A percentile compares a stretch with the other conserved stretches of the same genome.
Evolutionary conservation across 805 yeast species (phyloP).

Genomic region (Lachancea kluyveri): DNA sequence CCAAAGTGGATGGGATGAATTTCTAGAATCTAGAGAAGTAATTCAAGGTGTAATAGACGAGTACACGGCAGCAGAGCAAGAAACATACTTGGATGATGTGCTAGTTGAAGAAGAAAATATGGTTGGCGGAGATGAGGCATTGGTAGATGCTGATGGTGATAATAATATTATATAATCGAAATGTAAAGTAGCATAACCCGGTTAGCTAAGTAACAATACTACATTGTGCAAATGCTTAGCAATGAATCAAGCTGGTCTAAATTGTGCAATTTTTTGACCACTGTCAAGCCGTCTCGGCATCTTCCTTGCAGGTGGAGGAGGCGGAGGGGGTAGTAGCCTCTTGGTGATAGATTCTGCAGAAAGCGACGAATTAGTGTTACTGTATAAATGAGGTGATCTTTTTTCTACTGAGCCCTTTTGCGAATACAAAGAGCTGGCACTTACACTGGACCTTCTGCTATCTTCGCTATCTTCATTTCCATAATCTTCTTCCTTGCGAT

Average conservation of each 20-base stretch:
- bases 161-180: constrained; percentile 20
- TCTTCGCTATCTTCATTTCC: constrained; percentile 6
- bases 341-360: constrained; percentile 33
- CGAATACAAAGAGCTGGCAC: constrained; percentile 7
- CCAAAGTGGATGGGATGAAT: constrained; percentile 49
- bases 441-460: constrained; percentile 23
- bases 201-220: no score
- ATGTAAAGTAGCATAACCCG: no score
- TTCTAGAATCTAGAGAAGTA: constrained; percentile 68
- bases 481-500: not conserved
- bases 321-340: constrained; percentile 31
- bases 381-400: constrained; percentile 9
- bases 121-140: constrained; percentile 21
- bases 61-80: constrained; percentile 65
- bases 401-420: constrained; percentile 3
- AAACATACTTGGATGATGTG: constrained; percentile 36
- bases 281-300: constrained; percentile 6
- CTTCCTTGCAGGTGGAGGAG: constrained; percentile 34
- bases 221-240: no score
- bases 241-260: constrained; percentile 2
- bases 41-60: constrained; percentile 73
- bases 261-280: constrained; percentile 10
- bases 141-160: constrained; percentile 27
- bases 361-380: constrained; percentile 12
- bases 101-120: constrained; percentile 32